A percentile compares a stretch with the other conserved stretches of the same genome.
Conservation (phyloP, 441 rosid species). For the Rhodomyrtus psidioides region DNA sequence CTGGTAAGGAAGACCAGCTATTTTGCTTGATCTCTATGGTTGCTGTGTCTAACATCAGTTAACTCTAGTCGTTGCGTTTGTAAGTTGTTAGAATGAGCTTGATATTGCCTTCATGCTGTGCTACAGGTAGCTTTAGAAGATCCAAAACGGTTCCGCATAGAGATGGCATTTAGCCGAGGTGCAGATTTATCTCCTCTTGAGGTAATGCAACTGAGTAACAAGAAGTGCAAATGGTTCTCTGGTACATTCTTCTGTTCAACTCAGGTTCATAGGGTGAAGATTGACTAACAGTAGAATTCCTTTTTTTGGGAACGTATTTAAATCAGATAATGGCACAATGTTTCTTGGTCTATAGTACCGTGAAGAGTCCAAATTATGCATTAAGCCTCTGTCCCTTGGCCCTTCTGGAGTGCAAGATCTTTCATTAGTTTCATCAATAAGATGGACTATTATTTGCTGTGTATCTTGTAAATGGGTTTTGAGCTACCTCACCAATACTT, state of each 20-base stretch:
- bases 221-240: not conserved
- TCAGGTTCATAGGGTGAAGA: not conserved
- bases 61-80: not conserved
- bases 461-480: not conserved
- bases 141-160: slow-evolving; percentile 85
- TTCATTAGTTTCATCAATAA: not conserved
- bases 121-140: slow-evolving; percentile 78
- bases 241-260: not conserved
- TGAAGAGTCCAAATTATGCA: not conserved
- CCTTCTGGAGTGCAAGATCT: not conserved
- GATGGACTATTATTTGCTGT: not conserved
- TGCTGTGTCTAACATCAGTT: not conserved
- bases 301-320: not conserved
- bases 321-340: not conserved
- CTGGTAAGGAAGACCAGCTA: not conserved
- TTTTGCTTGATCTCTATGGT: not conserved
- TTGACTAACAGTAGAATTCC: not conserved
- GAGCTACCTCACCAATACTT: not conserved
- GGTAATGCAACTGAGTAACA: slow-evolving; percentile 26
- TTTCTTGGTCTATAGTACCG: not conserved
- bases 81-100: not conserved
- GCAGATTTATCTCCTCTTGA: slow-evolving; percentile 97
- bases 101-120: slow-evolving; percentile 1
- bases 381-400: not conserved
- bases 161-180: slow-evolving; percentile 96